Evolutionary conservation across 73 alveolate species (phyloP).

Genomic region (Breviolum minutum): DNA sequence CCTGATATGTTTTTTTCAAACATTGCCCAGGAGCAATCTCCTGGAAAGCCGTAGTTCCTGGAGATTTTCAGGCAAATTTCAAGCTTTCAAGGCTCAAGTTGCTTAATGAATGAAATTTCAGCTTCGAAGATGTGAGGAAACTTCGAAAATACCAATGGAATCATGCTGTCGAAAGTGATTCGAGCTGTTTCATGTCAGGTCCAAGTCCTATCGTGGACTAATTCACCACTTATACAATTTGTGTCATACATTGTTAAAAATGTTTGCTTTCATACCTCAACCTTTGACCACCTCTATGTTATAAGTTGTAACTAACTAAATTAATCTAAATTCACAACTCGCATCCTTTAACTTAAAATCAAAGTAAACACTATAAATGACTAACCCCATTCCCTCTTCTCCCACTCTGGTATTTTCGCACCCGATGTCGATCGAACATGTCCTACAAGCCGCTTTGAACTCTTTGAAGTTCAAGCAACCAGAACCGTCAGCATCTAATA

Average conservation of each 20-base stretch:
- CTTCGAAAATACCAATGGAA: no score
- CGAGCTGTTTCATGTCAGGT: no score
- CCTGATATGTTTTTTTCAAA: neutral
- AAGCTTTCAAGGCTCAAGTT: neutral
- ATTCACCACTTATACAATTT: no score
- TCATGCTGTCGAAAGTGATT: no score
- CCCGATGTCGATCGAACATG: neutral
- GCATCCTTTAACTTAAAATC: no score
- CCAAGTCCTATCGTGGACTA: no score
- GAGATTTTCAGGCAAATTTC: neutral
- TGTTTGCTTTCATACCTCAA: neutral
- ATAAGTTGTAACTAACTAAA: no score
- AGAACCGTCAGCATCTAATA: constrained; percentile 58
- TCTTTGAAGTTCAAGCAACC: constrained; percentile 64
- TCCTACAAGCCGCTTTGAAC: constrained; percentile 73
- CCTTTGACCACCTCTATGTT: neutral
- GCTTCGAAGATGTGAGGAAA: no score
- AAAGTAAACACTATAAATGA: no score
- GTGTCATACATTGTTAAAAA: no score
- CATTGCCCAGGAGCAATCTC: constrained; percentile 59
- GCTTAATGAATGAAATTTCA: no score
- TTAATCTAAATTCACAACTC: no score
- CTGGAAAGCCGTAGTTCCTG: constrained; percentile 79
- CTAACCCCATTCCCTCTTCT: neutral
- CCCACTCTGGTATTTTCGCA: neutral